Evolutionary conservation across 805 yeast species (phyloP).

Genomic region (Wickerhamiella allomyrinae): DNA sequence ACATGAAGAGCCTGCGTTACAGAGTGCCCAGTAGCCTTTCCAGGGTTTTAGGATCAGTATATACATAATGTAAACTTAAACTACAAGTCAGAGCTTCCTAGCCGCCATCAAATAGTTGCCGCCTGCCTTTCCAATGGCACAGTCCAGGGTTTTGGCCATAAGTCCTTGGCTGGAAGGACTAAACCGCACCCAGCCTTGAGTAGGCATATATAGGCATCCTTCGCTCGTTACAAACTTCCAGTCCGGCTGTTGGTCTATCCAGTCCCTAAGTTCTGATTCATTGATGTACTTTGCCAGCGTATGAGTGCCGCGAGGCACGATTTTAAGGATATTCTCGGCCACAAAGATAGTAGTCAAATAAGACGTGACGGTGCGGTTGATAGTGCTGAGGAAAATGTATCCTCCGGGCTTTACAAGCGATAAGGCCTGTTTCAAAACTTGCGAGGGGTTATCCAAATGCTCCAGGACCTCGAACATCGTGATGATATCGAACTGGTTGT

Average conservation of each 20-base stretch:
- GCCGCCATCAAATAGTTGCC: slow-evolving; percentile 91
- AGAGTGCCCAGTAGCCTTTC: neutral
- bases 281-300: slow-evolving; percentile 75
- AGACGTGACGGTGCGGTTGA: slow-evolving; percentile 72
- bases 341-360: slow-evolving; percentile 87
- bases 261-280: slow-evolving; percentile 51
- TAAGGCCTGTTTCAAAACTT: slow-evolving; percentile 55
- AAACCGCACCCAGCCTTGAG: slow-evolving; percentile 64
- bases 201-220: slow-evolving; percentile 77
- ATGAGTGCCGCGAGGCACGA: slow-evolving; percentile 92
- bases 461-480: slow-evolving; percentile 92
- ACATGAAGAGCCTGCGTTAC: neutral
- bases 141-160: slow-evolving; percentile 6
- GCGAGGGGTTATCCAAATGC: slow-evolving; percentile 78
- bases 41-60: neutral
- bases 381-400: slow-evolving; percentile 74
- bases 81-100: slow-evolving; percentile 26
- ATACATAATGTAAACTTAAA: neutral
- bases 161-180: slow-evolving; percentile 25
- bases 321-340: slow-evolving; percentile 65
- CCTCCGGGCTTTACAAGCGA: slow-evolving; percentile 65
- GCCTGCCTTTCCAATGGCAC: slow-evolving; percentile 27
- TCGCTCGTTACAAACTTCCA: slow-evolving; percentile 50
- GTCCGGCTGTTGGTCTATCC: slow-evolving; percentile 37
- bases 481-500: slow-evolving; percentile 52